These are phyloP conservation scores for Austroboletus niveus DNA, from an alignment of 1,284 basidiomycete genomes.

Conservation along the genomic window DNA sequence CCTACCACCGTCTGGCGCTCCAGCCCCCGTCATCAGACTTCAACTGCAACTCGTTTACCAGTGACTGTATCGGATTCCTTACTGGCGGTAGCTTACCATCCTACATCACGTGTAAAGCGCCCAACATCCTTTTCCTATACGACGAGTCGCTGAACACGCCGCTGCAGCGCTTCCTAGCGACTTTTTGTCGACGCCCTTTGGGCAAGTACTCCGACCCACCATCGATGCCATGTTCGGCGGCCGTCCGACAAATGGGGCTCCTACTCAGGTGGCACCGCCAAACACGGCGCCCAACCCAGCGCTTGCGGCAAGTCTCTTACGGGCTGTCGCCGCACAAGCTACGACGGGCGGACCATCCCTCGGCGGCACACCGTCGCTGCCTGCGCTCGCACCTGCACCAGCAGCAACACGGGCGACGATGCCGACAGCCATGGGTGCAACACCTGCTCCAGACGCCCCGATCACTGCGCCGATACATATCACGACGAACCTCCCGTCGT, in stretches of 20 bases:
- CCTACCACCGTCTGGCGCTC: not conserved
- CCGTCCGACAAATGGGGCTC: slow-evolving; percentile 40
- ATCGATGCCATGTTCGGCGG: slow-evolving; percentile 85
- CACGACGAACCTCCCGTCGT: slow-evolving; percentile 54
- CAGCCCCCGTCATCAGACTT: slow-evolving; percentile 50
- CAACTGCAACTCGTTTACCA: slow-evolving; percentile 91
- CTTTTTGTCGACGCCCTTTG: slow-evolving; percentile 89
- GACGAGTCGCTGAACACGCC: not conserved
- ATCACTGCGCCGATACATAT: slow-evolving; percentile 64
- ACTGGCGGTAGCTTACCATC: slow-evolving; percentile 77
- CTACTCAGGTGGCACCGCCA: slow-evolving; percentile 33
- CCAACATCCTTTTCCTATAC: not conserved
- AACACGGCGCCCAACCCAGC: slow-evolving; percentile 42
- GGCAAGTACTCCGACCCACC: slow-evolving; percentile 79
- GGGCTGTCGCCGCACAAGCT: slow-evolving; percentile 60
- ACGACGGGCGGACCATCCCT: slow-evolving; percentile 33
- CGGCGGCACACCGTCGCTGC: slow-evolving; percentile 10
- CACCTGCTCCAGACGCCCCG: slow-evolving; percentile 41
- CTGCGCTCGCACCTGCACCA: slow-evolving; percentile 18
- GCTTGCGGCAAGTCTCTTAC: slow-evolving; percentile 58
- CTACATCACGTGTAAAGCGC: slow-evolving; percentile 65
- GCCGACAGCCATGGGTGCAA: slow-evolving; percentile 8
- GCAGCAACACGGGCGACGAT: slow-evolving; percentile 3
- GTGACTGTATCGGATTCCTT: slow-evolving; percentile 81
- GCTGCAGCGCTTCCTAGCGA: slow-evolving; percentile 79